Evolutionary conservation across 192 early-diverging fungal genomes (phyloP).

Genomic region (Phycomyces nitens): DNA sequence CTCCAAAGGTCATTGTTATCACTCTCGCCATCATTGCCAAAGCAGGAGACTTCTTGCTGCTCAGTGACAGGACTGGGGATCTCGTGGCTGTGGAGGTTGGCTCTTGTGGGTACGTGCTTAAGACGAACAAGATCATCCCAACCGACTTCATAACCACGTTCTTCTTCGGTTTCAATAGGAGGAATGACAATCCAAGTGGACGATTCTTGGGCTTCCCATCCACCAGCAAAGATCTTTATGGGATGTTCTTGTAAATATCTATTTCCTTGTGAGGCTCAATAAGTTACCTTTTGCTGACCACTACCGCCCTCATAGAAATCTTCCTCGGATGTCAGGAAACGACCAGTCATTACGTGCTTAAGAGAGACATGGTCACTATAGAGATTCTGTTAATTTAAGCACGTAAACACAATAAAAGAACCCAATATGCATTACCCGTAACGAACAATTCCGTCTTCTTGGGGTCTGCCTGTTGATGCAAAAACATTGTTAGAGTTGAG

Average conservation of each 20-base stretch:
- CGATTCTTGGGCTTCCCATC: constrained; percentile 38
- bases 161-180: constrained; percentile 40
- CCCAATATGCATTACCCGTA: constrained; percentile 6
- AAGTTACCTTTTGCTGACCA: constrained; percentile 48
- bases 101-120: constrained; percentile 43
- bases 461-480: not conserved
- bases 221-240: constrained; percentile 40
- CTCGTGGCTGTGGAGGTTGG: constrained; percentile 56
- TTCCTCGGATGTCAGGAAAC: constrained; percentile 47
- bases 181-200: constrained; percentile 55
- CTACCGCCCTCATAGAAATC: constrained; percentile 49
- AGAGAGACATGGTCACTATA: constrained; percentile 41
- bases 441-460: not conserved
- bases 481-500: too few relatives aligned
- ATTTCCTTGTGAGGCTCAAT: too few relatives aligned
- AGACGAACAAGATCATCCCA: constrained; percentile 52
- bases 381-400: not conserved
- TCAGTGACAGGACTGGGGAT: constrained; percentile 41
- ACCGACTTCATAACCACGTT: constrained; percentile 43
- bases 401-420: too few relatives aligned
- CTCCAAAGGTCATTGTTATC: constrained; percentile 61
- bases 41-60: constrained; percentile 59
- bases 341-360: constrained; percentile 55
- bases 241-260: too few relatives aligned
- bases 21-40: constrained; percentile 43